Conservation (phyloP, 2,329 filamentous ascomycete species). For the Biscogniauxia mediterranea region DNA sequence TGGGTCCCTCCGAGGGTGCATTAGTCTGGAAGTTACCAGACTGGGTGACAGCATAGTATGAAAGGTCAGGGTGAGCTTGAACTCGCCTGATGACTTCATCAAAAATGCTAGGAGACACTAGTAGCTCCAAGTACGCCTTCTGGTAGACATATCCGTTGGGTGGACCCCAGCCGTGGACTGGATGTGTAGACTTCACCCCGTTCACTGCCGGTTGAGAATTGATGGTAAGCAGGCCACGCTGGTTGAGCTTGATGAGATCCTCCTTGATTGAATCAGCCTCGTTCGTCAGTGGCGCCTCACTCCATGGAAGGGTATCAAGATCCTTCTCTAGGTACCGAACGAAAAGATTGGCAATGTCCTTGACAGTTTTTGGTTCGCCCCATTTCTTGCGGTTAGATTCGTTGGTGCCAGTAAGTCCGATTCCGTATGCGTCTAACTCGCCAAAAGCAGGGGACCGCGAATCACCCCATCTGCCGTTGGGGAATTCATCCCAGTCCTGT, state of each 20-base stretch:
- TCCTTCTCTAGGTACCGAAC: slow-evolving; percentile 80
- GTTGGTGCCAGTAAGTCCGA: slow-evolving; percentile 90
- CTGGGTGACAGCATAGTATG: slow-evolving; percentile 91
- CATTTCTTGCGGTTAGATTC: slow-evolving; percentile 94
- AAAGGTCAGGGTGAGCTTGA: slow-evolving; percentile 75
- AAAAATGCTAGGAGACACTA: slow-evolving; percentile 79
- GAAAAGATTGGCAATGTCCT: slow-evolving; percentile 81
- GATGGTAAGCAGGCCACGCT: slow-evolving; percentile 85
- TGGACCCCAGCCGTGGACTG: slow-evolving; percentile 91
- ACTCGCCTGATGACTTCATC: slow-evolving; percentile 75
- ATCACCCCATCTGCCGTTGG: slow-evolving; percentile 98
- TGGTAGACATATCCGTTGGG: slow-evolving; percentile 96
- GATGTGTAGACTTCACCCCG: slow-evolving; percentile 82
- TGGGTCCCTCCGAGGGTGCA: slow-evolving; percentile 79
- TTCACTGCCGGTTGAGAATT: slow-evolving; percentile 97
- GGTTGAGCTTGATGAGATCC: slow-evolving; percentile 78
- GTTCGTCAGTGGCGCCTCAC: slow-evolving; percentile 78
- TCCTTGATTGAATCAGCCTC: slow-evolving; percentile 78
- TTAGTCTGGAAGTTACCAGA: slow-evolving; percentile 81
- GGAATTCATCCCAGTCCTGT: slow-evolving; percentile 98
- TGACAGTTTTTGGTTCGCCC: slow-evolving; percentile 78
- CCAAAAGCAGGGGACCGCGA: slow-evolving; percentile 94
- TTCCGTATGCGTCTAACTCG: slow-evolving; percentile 90
- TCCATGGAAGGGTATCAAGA: slow-evolving; percentile 86
- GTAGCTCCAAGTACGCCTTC: slow-evolving; percentile 92